Evolutionary conservation across 2,329 filamentous ascomycete genomes (phyloP), one percentile per base, ranked within the genome.

Genomic region (Venturia asperata): DNA sequence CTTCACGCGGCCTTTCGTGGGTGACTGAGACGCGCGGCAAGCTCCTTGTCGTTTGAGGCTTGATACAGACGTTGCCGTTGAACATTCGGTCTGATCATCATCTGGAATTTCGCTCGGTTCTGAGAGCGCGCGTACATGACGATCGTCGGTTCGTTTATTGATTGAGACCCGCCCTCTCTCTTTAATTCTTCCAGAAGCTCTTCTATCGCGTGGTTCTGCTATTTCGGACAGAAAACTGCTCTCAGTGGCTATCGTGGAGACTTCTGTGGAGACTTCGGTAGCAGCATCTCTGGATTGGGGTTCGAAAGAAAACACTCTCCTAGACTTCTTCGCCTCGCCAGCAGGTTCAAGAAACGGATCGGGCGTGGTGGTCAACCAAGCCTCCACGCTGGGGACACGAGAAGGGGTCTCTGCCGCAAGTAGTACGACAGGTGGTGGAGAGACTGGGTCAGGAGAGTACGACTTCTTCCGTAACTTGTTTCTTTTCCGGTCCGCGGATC

Each of bases 361-460:
- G 10, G 81, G 77, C 2, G 83, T 84, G 63, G 77, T 77, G 2
- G 80, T 80, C 6, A 88, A 78, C 85, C 85, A 88, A 61, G 84
- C 82, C 72, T 87, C 83, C 34, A 88, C 52, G 30, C 63, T 64
- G 19, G 42, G 63, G n/a, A 64, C 34, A 39, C 63, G n/a, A 21
- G 52, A 34, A 37, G 52, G 27, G 19, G 52, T 7, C 24, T 41
- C 52, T 42, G 63, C n/a, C 19, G 42, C 60, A 11, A 43, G 15
- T 21, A 45, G 37, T 27, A 61, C 24, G 3, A 45, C 39, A 2
- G 37, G 15, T 24, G 60, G 19, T 42, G 60, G 60, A 34, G n/a
- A 10, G 30, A 64, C 30, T 17, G 27, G 47, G 15, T 60, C 63
- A 5, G 63, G 52, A 21, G 52, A 56, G 41, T 60, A 58, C 3